A percentile compares a stretch with the other conserved stretches of the same genome.
Conservation (phyloP, 345 rosid genomes). For the Rubroshorea leprosula region DNA sequence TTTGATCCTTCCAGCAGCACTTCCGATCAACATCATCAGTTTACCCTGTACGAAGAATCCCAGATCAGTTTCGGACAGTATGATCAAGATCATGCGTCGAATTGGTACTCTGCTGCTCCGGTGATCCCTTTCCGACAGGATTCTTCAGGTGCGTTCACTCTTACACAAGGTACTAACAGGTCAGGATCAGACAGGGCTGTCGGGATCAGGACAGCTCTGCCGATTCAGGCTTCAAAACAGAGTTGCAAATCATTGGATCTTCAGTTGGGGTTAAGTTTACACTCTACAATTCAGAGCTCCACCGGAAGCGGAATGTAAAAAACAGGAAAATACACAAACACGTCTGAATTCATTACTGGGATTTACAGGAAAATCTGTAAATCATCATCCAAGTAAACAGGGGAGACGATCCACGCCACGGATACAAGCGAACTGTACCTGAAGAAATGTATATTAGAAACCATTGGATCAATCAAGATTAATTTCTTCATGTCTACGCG, state of each 20-base stretch:
- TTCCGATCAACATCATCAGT: slow-evolving; percentile 21
- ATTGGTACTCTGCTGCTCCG: slow-evolving; percentile 17
- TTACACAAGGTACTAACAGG: slow-evolving; percentile 28
- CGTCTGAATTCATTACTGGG: too few species aligned
- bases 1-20: slow-evolving; percentile 30
- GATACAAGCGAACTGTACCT: too few species aligned
- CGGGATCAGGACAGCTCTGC: slow-evolving; percentile 30
- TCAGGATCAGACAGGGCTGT: slow-evolving; percentile 3
- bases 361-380: too few species aligned
- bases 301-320: slow-evolving; percentile 25
- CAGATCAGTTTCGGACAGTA: slow-evolving; percentile 58
- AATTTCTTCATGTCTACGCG: too few species aligned
- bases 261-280: slow-evolving; percentile 50
- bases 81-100: slow-evolving; percentile 16
- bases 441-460: too few species aligned
- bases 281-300: slow-evolving; percentile 26
- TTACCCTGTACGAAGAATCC: slow-evolving; percentile 40
- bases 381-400: too few species aligned
- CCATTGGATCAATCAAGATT: too few species aligned
- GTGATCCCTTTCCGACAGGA: slow-evolving; percentile 28
- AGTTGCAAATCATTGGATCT: slow-evolving; percentile 62
- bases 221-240: slow-evolving; percentile 39
- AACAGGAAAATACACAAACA: too few species aligned
- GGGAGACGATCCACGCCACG: too few species aligned
- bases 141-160: slow-evolving; percentile 21